Evolutionary conservation across 306 rosid genomes (phyloP), one percentile per base, ranked within the genome.

Genomic region (Glycine tomentella): DNA sequence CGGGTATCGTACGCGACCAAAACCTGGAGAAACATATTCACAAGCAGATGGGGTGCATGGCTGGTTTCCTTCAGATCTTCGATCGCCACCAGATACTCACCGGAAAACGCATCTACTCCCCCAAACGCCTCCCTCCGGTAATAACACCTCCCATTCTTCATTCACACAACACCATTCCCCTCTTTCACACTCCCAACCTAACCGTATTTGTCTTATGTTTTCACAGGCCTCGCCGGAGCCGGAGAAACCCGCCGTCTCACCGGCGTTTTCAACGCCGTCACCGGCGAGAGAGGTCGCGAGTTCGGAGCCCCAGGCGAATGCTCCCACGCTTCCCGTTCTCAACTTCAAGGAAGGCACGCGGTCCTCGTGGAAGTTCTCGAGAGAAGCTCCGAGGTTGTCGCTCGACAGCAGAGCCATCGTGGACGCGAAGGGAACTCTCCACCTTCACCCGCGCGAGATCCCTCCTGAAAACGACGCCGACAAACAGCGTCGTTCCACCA

Each of bases 1-100:
- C 87, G 11, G 90, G 92, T 8, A 74, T 91, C 12, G 87, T 84
- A 16, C 87, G 89, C 13, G 97, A 95, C 36, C 93, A 88, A 81
- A 88, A 88, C 20, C 87, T 91, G 33, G 94, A 92, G n/a, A 94
- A 94, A 46, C 96, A 90, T 10, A 82, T 93, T n/a, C 88, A 88
- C 73, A 93, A 90, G 73, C 98, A 95, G 76, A 95, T 93, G 91
- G 99, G 99, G 3, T 95, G 99, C 97, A 95, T 95, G 98, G 87
- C 97, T 0, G 99, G 99, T 0, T 95, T 95, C 62, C 92, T 93
- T 65, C 92, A 95, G 76, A 95, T 95, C 90, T 95, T 95, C 83
- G 96, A 93, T 50, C 99, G 99, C 70, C 81, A 84, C 63, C 97
- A 95, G 83, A 67, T 93, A 31, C 89, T 92, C 85, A 52, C 86